Evolutionary conservation across 208 protist genomes (phyloP).

Genomic region (Acanthamoeba castellanii): DNA sequence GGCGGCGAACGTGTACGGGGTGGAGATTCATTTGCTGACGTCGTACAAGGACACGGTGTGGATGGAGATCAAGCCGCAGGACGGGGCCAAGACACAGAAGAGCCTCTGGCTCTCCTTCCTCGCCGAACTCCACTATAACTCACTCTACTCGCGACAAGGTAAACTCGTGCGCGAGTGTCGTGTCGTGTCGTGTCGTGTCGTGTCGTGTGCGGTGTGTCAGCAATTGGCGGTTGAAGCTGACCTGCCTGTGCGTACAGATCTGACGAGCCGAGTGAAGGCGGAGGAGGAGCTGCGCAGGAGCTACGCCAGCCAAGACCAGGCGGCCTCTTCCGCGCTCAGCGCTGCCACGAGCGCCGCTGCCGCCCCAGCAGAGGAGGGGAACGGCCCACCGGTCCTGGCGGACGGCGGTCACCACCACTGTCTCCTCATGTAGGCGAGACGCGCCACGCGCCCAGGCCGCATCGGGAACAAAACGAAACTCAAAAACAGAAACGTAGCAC

Average conservation of each 20-base stretch:
- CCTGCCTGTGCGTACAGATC: background rate
- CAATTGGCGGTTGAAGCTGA: too few species aligned
- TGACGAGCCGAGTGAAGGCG: background rate
- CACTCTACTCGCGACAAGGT: constrained; percentile 55
- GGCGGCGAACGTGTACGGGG: constrained; percentile 28
- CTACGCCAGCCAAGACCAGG: background rate
- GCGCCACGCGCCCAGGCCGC: too few species aligned
- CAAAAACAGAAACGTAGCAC: too few species aligned
- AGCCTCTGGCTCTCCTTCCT: constrained; percentile 64
- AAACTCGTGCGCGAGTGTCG: background rate
- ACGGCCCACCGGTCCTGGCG: background rate
- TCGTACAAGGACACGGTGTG: constrained; percentile 65
- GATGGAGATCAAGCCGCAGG: constrained; percentile 49
- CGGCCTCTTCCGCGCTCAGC: background rate
- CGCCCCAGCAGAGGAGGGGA: background rate
- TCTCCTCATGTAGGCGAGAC: background rate
- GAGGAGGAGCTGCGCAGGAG: constrained; percentile 17
- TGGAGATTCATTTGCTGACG: constrained; percentile 41
- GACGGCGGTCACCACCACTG: background rate
- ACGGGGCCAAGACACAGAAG: constrained; percentile 45
- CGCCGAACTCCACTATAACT: constrained; percentile 66
- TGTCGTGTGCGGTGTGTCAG: too few species aligned
- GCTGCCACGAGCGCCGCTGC: background rate
- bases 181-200: background rate
- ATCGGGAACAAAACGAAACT: too few species aligned